Base-by-base conservation (phyloP, 2,329 filamentous ascomycete species). In the Colletotrichum kahawae region DNA sequence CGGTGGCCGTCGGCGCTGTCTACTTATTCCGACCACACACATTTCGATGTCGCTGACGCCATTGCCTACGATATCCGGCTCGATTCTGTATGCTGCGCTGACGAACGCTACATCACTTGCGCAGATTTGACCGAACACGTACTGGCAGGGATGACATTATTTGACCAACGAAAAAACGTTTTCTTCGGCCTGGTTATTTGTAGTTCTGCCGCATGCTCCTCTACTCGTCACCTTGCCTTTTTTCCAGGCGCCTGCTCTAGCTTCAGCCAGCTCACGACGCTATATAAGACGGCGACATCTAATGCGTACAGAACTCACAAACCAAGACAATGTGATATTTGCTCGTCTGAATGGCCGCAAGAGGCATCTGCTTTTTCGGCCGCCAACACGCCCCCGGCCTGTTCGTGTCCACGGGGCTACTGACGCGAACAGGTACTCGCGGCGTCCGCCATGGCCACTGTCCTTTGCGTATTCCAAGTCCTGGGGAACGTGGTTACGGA, bases 1-100 rank as follows among this genome's bases (percentile, higher is more conserved):
- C 10, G 43, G 0, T 51, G 43, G n/a, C 5, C 6, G 10, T 2
- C n/a, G 10, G 43, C 6, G 12, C 2, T 10, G 2, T 0, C 43
- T 21, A 0, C 43, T 51, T 51, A 21, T 51, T 51, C 43, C n/a
- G n/a, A 13, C 10, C n/a, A 21, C n/a, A 13, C 0, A 0, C 10
- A 21, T 0, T 0, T 7, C 1, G 43, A 13, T 21, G 43, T 0
- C 10, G 1, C 0, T n/a, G 0, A 48, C 0, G 43, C 43, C n/a
- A 0, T 7, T 1, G 43, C 43, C 5, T 21, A 0, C 43, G 6
- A 7, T 13, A 0, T 13, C 18, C 18, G 43, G 43, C 0, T 48
- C 1, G 10, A 48, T 2, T 12, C 0, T 21, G 43, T 4, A 4
- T 21, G 43, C n/a, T 48, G 43, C n/a, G 43, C 43, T 48, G 21